Evolutionary conservation across 148 eudicot genomes (phyloP).

Genomic region (Oxyria digyna): DNA sequence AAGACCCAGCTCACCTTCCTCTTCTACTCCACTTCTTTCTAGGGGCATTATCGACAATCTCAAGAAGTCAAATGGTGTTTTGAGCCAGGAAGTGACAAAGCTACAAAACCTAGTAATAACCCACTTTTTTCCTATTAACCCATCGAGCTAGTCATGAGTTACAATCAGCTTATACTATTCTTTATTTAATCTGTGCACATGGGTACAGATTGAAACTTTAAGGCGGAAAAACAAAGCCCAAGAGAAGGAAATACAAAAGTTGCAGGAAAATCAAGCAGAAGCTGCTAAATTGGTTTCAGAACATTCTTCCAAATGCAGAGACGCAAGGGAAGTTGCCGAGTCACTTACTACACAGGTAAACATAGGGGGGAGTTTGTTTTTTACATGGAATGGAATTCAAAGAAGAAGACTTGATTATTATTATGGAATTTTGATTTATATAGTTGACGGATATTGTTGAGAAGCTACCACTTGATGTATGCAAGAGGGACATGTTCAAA

Average conservation of each 20-base stretch:
- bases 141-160: no score
- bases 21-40: conserved; percentile 33
- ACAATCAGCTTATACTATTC: no score
- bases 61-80: conserved; percentile 36
- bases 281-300: conserved; percentile 23
- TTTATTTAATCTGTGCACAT: neutral
- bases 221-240: conserved; percentile 37
- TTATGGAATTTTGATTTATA: neutral
- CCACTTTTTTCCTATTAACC: neutral
- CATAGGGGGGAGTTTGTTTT: neutral
- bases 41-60: conserved; percentile 41
- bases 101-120: conserved; percentile 38
- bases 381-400: neutral
- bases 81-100: conserved; percentile 42
- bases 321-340: conserved; percentile 26
- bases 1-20: conserved; percentile 38
- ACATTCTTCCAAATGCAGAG: conserved; percentile 20
- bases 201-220: conserved; percentile 23
- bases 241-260: conserved; percentile 35
- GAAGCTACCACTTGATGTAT: conserved; percentile 40
- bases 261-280: conserved; percentile 22
- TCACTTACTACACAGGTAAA: conserved; percentile 20
- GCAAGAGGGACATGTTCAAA: conserved; percentile 27
- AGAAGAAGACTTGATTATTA: neutral
- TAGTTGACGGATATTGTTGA: conserved; percentile 49